These are phyloP conservation scores for Citrullus mucosospermus DNA, from an alignment of 306 rosid species.

Conservation along the genomic window DNA sequence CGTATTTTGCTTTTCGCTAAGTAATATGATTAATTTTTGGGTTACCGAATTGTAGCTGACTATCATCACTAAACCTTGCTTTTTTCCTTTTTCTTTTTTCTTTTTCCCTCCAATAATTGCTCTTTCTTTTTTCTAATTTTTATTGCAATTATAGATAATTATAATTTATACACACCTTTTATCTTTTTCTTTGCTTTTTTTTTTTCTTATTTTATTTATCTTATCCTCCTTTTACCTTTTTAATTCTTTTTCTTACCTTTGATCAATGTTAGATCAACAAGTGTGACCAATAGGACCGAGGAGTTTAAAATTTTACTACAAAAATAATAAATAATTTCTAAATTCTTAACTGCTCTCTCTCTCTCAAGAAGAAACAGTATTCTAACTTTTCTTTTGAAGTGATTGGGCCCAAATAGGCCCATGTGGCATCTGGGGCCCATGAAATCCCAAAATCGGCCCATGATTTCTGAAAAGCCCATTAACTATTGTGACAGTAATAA, in stretches of 20 bases:
- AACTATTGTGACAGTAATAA: neutral
- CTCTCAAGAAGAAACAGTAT: too few relatives aligned
- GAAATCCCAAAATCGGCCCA: neutral
- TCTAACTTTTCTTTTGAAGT: too few relatives aligned
- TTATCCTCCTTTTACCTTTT: neutral
- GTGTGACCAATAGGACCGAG: neutral
- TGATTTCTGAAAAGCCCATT: neutral
- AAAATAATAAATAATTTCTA: neutral
- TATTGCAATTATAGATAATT: neutral
- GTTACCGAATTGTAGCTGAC: neutral
- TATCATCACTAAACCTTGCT: neutral
- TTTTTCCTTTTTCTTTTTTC: neutral
- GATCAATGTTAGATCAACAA: neutral
- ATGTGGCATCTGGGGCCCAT: neutral
- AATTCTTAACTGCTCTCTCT: too few relatives aligned
- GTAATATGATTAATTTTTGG: too few relatives aligned
- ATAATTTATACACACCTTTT: neutral
- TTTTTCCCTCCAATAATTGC: neutral
- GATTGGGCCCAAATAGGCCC: neutral
- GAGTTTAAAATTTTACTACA: neutral
- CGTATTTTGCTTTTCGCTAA: neutral
- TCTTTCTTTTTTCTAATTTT: neutral
- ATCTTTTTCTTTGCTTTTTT: neutral
- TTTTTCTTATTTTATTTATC: neutral
- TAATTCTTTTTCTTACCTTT: neutral